Base-by-base conservation (phyloP, 768 basidiomycete species). In the Podaxis sp. region DNA sequence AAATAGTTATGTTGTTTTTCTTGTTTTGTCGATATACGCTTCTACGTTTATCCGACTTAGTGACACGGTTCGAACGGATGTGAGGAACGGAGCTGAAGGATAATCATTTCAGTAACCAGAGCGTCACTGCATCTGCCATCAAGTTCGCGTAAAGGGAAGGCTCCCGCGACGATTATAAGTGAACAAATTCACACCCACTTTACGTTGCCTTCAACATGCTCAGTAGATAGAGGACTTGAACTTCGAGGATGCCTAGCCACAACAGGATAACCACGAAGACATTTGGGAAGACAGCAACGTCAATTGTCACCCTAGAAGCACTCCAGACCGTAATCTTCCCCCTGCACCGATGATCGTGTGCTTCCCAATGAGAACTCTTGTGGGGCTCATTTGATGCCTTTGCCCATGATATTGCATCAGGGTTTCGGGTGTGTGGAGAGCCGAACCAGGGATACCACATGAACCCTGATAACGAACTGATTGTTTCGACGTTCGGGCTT, bases 401-500 rank as follows among this genome's bases (percentile, higher is more conserved):
- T 46, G 44, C 20, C n/a, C 15, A 46, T 7, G 20, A 50, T 50
- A 50, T 50, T 46, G n/a, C 7, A 7, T 46, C 44, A 46, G n/a
- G 44, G 44, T 6, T 20, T 46, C 44, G 20, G 2, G 7, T 46
- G 17, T 46, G 44, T 46, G 44, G 20, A 56, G 37, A 56, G 22
- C n/a, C 24, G 54, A 56, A 56, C 36, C 22, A 56, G 36, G 22
- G 10, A 12, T 22, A 24, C 10, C 49, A 50, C n/a, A 36, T 28
- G 30, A 22, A 30, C 44, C 30, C 41, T 50, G 40, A 33, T 26
- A 22, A 20, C 44, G 44, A 48, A 24, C 49, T 20, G 44, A 12
- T 13, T 38, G 44, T 48, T 58, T 46, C 57, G 44, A 41, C n/a
- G 58, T 41, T 40, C 58, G 36, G 58, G 48, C 28, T 41, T 36